These are phyloP conservation scores for Solanum sejunctum DNA, from an alignment of 257 asterid genomes.

Conservation along the genomic window DNA sequence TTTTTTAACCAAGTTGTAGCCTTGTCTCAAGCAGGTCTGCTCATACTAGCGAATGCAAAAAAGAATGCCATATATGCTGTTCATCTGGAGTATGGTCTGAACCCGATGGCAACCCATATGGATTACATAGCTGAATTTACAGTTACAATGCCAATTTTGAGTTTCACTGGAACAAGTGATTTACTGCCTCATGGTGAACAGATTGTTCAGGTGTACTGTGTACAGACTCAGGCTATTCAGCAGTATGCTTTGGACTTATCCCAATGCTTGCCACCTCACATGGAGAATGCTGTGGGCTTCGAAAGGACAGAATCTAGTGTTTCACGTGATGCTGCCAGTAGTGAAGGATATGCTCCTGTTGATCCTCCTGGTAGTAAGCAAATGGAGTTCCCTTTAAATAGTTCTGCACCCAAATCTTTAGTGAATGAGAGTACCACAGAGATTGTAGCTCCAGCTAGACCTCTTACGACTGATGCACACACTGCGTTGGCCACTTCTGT, in stretches of 20 bases:
- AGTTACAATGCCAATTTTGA: conserved; percentile 93
- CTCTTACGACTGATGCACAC: conserved; percentile 23
- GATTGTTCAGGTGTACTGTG: conserved; percentile 88
- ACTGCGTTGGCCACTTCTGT: conserved; percentile 21
- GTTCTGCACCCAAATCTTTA: conserved; percentile 44
- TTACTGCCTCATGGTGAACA: conserved; percentile 78
- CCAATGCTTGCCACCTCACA: conserved; percentile 80
- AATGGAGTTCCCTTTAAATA: conserved; percentile 33
- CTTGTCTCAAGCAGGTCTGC: conserved; percentile 67
- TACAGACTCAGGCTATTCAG: conserved; percentile 98
- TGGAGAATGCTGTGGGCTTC: conserved; percentile 29
- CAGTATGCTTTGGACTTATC: conserved; percentile 87
- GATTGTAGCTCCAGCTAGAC: conserved; percentile 27
- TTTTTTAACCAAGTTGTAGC: conserved; percentile 96
- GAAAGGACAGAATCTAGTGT: conserved; percentile 55
- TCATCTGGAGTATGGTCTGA: conserved; percentile 82
- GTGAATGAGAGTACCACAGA: conserved; percentile 29
- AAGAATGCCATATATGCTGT: conserved; percentile 86
- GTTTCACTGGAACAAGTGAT: conserved; percentile 91
- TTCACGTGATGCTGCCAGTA: conserved; percentile 31
- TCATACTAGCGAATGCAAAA: conserved; percentile 89
- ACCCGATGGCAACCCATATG: conserved; percentile 73
- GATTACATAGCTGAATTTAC: conserved; percentile 88
- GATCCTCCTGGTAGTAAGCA: conserved; percentile 40
- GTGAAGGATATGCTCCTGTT: conserved; percentile 33